These are phyloP conservation scores for Kodamaea alishanica DNA, from an alignment of 1,139 yeast genomes.

Conservation along the genomic window DNA sequence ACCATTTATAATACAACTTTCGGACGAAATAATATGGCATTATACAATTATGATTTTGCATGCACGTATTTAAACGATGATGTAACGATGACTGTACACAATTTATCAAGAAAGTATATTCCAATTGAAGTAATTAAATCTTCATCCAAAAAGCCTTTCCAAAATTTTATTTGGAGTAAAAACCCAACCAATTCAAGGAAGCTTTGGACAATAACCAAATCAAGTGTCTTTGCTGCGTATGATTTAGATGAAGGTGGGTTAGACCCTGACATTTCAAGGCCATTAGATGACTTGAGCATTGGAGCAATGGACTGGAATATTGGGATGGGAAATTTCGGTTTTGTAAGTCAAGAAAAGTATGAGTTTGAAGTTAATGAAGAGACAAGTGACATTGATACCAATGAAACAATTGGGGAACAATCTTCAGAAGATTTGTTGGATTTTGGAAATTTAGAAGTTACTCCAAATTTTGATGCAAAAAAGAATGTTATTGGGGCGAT, in stretches of 20 bases:
- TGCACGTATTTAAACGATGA: constrained; percentile 77
- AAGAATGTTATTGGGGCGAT: constrained; percentile 19
- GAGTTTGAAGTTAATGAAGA: constrained; percentile 32
- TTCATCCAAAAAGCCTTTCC: constrained; percentile 43
- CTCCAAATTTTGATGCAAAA: neutral
- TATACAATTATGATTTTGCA: constrained; percentile 63
- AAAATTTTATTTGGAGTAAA: constrained; percentile 43
- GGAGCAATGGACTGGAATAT: constrained; percentile 56
- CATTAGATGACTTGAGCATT: constrained; percentile 52
- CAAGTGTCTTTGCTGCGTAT: constrained; percentile 50
- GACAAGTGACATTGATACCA: constrained; percentile 8
- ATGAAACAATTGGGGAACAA: constrained; percentile 1
- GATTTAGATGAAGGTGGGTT: constrained; percentile 38
- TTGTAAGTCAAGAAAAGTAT: constrained; percentile 49
- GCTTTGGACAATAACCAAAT: constrained; percentile 45
- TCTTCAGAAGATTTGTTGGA: too few relatives aligned
- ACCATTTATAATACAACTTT: constrained; percentile 13
- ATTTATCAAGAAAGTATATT: constrained; percentile 66
- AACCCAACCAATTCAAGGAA: constrained; percentile 23
- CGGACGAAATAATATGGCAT: constrained; percentile 13
- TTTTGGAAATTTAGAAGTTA: too few relatives aligned
- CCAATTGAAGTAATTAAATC: constrained; percentile 68
- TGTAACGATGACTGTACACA: constrained; percentile 69
- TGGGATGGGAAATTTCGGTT: constrained; percentile 44
- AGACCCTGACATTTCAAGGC: constrained; percentile 39